These are phyloP conservation scores for Mycena leptocephala DNA, from an alignment of 768 basidiomycete species.

Conservation along the genomic window DNA sequence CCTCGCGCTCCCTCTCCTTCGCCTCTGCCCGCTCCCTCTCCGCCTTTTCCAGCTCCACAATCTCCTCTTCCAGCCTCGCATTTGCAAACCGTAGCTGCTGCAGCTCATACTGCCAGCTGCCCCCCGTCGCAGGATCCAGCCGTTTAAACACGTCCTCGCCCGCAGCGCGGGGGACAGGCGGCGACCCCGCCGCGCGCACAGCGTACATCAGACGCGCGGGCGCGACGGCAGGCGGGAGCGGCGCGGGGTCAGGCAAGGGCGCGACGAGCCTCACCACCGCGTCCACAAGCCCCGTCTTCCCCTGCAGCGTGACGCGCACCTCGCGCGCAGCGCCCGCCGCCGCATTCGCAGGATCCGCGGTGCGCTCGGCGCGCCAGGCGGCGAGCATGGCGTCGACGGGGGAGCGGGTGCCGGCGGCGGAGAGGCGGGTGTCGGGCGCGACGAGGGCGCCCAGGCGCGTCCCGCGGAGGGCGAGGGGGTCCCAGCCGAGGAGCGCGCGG, in stretches of 20 bases:
- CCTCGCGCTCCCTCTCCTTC: neutral
- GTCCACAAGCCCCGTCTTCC: constrained; percentile 3
- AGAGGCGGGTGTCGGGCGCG: constrained; percentile 20
- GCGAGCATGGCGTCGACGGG: constrained; percentile 15
- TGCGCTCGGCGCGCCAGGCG: neutral
- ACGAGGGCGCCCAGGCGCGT: constrained; percentile 30
- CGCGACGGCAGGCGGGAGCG: constrained; percentile 26
- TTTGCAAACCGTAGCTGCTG: constrained; percentile 87
- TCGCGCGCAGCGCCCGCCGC: neutral
- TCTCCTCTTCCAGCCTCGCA: constrained; percentile 74
- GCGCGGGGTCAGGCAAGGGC: neutral
- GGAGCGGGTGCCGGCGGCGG: neutral
- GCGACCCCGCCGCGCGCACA: constrained; percentile 21
- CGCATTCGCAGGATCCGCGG: neutral
- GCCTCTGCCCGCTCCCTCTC: constrained; percentile 19
- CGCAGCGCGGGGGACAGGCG: neutral
- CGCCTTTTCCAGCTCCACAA: constrained; percentile 48
- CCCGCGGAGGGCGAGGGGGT: constrained; percentile 27
- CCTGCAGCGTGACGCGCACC: constrained; percentile 5
- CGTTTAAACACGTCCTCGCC: constrained; percentile 77
- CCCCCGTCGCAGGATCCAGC: constrained; percentile 75
- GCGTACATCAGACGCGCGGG: constrained; percentile 31
- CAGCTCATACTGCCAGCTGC: constrained; percentile 95
- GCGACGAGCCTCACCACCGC: constrained; percentile 13
- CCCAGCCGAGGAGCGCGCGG: constrained; percentile 23